Evolutionary conservation across 164 flowering plant species (phyloP).

Genomic region (Cinnamomum micranthum): DNA sequence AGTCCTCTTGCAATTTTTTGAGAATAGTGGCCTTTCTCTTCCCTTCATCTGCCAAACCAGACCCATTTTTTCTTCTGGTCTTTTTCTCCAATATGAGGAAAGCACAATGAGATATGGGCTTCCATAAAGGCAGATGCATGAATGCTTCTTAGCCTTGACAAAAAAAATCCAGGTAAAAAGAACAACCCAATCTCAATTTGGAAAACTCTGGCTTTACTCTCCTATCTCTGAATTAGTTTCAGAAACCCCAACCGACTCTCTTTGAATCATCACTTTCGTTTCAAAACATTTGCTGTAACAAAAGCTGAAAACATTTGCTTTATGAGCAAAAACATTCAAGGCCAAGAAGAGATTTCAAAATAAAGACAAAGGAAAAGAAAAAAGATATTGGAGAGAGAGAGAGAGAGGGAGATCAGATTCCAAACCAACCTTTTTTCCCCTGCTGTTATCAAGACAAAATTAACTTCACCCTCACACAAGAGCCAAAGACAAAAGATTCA

Average conservation of each 20-base stretch:
- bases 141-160: conserved; percentile 15
- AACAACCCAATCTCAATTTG: conserved; percentile 5
- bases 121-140: conserved; percentile 82
- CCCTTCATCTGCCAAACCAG: conserved; percentile 36
- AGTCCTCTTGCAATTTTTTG: conserved; percentile 64
- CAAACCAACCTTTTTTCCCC: neutral
- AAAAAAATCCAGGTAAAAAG: conserved; percentile 17
- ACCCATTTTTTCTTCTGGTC: conserved; percentile 54
- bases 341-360: conserved; percentile 7
- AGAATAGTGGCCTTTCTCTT: conserved; percentile 55
- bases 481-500: too few relatives aligned
- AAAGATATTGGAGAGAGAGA: neutral
- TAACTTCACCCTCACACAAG: too few relatives aligned
- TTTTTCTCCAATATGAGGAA: conserved; percentile 68
- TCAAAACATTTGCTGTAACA: conserved; percentile 4
- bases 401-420: neutral
- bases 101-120: conserved; percentile 86
- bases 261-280: too few relatives aligned
- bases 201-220: neutral
- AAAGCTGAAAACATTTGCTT: conserved; percentile 17
- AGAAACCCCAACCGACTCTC: too few relatives aligned
- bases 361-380: neutral
- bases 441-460: too few relatives aligned
- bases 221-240: too few relatives aligned
- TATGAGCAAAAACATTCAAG: conserved; percentile 28